Evolutionary conservation across 2,329 filamentous ascomycete genomes (phyloP).

Genomic region (Talaromyces sp.): DNA sequence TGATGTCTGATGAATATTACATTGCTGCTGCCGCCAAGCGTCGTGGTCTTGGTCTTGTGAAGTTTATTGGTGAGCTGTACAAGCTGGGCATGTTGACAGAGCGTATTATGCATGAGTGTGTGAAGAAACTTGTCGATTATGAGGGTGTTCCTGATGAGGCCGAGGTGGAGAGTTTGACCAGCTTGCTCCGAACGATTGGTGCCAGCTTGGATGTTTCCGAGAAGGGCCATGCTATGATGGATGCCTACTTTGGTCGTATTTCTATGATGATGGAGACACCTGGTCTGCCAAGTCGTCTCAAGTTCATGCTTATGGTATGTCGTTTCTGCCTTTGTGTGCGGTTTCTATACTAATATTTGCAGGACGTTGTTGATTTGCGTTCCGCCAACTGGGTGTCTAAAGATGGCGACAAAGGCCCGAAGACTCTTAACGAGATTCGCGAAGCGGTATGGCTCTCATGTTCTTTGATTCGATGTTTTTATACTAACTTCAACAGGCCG

Average conservation of each 20-base stretch:
- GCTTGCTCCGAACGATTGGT: constrained; percentile 87
- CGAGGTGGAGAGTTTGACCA: constrained; percentile 91
- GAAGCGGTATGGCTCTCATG: constrained; percentile 56
- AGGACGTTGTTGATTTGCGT: constrained; percentile 82
- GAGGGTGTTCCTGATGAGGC: constrained; percentile 89
- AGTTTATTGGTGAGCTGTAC: constrained; percentile 99
- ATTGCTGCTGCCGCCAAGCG: constrained; percentile 88
- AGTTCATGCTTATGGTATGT: constrained; percentile 83
- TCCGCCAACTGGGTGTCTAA: constrained; percentile 75
- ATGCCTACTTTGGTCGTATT: constrained; percentile 89
- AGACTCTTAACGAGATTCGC: constrained; percentile 91
- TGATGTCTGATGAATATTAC: constrained; percentile 97
- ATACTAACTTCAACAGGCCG: constrained; percentile 44
- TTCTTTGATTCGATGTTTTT: constrained; percentile 1
- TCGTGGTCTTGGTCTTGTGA: constrained; percentile 92
- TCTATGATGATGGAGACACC: constrained; percentile 72
- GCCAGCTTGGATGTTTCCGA: constrained; percentile 76
- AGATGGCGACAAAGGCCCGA: constrained; percentile 87
- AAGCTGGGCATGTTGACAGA: constrained; percentile 98
- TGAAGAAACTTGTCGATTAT: constrained; percentile 94
- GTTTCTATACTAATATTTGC: constrained; percentile 2
- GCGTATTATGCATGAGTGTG: constrained; percentile 99
- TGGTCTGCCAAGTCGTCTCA: constrained; percentile 77
- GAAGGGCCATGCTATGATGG: constrained; percentile 80
- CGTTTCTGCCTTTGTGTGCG: not conserved